A percentile compares a stretch with the other conserved stretches of the same genome.
These are phyloP conservation scores for Petasospora rhodanensis DNA, from an alignment of 1,139 yeast species.

Conservation along the genomic window DNA sequence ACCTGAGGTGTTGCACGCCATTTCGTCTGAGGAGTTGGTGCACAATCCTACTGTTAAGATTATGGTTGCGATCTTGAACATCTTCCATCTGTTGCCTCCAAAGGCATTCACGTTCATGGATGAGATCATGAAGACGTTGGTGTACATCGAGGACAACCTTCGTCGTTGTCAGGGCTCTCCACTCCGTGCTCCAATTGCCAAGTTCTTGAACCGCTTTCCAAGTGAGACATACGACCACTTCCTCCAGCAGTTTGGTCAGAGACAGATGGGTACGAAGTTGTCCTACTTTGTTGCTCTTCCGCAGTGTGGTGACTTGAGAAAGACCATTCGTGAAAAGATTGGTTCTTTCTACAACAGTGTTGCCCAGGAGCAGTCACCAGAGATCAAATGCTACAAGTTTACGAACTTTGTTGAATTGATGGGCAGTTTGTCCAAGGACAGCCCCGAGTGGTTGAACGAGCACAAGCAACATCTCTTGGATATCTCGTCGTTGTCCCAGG, in stretches of 20 bases:
- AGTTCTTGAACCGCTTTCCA: slow-evolving; percentile 80
- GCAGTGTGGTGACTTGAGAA: slow-evolving; percentile 55
- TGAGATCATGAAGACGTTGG: slow-evolving; percentile 71
- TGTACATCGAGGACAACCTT: slow-evolving; percentile 74
- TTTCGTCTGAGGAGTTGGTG: slow-evolving; percentile 70
- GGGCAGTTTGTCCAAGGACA: slow-evolving; percentile 47
- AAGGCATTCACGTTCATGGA: slow-evolving; percentile 91
- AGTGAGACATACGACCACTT: slow-evolving; percentile 71
- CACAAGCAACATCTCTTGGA: slow-evolving; percentile 48
- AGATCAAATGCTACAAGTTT: slow-evolving; percentile 55
- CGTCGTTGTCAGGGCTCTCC: slow-evolving; percentile 88
- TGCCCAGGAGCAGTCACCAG: slow-evolving; percentile 44
- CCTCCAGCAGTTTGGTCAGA: slow-evolving; percentile 57
- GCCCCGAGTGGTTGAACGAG: slow-evolving; percentile 55
- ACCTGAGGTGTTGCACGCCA: slow-evolving; percentile 64
- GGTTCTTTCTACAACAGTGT: slow-evolving; percentile 35
- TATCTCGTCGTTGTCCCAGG: slow-evolving; percentile 42
- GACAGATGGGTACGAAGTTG: slow-evolving; percentile 64
- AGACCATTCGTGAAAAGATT: slow-evolving; percentile 50
- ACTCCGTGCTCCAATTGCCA: slow-evolving; percentile 86
- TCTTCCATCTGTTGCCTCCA: slow-evolving; percentile 87
- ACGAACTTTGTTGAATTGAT: slow-evolving; percentile 70
- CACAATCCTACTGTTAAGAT: slow-evolving; percentile 80
- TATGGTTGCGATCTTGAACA: slow-evolving; percentile 84
- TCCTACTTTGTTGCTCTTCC: slow-evolving; percentile 57